Evolutionary conservation across 768 basidiomycete genomes (phyloP).

Genomic region (Mycena galopus): DNA sequence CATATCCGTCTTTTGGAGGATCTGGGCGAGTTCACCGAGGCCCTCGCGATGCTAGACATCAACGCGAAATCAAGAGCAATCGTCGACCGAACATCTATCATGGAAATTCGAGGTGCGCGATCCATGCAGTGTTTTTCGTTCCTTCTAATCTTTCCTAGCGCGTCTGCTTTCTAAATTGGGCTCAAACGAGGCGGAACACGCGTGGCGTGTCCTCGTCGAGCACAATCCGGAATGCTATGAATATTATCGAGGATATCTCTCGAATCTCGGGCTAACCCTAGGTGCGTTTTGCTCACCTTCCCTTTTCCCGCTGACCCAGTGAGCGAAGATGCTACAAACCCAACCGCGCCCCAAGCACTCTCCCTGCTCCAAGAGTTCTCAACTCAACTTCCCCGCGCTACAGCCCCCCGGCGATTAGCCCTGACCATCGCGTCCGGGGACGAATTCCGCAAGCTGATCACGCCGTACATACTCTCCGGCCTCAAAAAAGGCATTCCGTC

Average conservation of each 20-base stretch:
- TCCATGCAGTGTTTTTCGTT: neutral
- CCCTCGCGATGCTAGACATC: constrained; percentile 72
- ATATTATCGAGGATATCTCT: constrained; percentile 83
- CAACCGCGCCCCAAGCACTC: constrained; percentile 66
- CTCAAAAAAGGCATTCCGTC: constrained; percentile 92
- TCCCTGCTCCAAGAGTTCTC: constrained; percentile 71
- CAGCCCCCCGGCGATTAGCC: constrained; percentile 79
- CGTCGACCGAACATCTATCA: constrained; percentile 77
- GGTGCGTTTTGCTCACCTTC: constrained; percentile 53
- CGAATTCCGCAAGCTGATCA: constrained; percentile 73
- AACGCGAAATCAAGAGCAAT: constrained; percentile 75
- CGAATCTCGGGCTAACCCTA: constrained; percentile 72
- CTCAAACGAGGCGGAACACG: constrained; percentile 79
- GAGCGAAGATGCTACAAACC: constrained; percentile 55
- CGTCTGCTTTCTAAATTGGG: constrained; percentile 79
- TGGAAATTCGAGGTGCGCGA: constrained; percentile 73
- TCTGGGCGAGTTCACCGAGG: constrained; percentile 70
- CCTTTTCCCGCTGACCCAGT: neutral
- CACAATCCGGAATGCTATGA: constrained; percentile 87
- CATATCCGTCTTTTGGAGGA: constrained; percentile 83
- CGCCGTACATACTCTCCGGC: constrained; percentile 75
- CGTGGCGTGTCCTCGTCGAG: constrained; percentile 86
- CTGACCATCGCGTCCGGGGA: constrained; percentile 77
- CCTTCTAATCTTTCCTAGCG: constrained; percentile 59
- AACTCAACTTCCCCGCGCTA: constrained; percentile 73